phyloP scores from a whole-genome alignment of 331 rosid species.

The Malus hybrid region DNA sequence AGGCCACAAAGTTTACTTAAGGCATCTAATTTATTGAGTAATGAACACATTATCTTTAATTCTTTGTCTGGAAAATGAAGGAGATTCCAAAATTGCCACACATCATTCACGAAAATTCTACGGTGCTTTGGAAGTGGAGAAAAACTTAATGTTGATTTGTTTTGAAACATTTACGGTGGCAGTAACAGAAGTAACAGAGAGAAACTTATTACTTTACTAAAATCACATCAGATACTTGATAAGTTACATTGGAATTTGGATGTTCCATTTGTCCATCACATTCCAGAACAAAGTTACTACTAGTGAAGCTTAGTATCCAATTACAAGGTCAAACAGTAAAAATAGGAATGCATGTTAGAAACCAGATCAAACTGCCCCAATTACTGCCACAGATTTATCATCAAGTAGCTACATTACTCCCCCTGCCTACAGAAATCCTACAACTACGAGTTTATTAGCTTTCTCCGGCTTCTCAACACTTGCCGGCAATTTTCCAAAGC shows the following conservation, averaged over 20 bases:
- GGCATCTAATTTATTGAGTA: background rate
- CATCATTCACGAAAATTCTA: no score
- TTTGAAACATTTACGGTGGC: background rate
- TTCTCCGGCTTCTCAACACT: conserved; percentile 26
- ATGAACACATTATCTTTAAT: background rate
- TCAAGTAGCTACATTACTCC: background rate
- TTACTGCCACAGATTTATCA: conserved; percentile 4
- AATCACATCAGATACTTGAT: background rate
- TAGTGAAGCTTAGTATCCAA: conserved; percentile 5
- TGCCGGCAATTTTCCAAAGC: conserved; percentile 48
- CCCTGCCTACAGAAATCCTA: background rate
- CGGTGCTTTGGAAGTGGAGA: no score
- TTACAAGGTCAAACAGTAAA: conserved; percentile 11
- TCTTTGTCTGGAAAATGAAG: background rate
- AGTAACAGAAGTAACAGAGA: background rate
- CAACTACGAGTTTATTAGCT: background rate
- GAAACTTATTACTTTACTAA: background rate
- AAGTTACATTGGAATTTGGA: conserved; percentile 2
- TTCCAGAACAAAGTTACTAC: background rate
- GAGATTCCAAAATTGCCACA: no score
- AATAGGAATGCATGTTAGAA: conserved; percentile 4
- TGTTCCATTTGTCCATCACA: background rate
- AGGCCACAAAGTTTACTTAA: background rate
- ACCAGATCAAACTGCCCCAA: conserved; percentile 6
- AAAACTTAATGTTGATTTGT: background rate